A percentile compares a stretch with the other conserved stretches of the same genome.
phyloP scores from a whole-genome alignment of 2,329 filamentous ascomycete genomes.

The Ilyonectria mors-panacis region DNA sequence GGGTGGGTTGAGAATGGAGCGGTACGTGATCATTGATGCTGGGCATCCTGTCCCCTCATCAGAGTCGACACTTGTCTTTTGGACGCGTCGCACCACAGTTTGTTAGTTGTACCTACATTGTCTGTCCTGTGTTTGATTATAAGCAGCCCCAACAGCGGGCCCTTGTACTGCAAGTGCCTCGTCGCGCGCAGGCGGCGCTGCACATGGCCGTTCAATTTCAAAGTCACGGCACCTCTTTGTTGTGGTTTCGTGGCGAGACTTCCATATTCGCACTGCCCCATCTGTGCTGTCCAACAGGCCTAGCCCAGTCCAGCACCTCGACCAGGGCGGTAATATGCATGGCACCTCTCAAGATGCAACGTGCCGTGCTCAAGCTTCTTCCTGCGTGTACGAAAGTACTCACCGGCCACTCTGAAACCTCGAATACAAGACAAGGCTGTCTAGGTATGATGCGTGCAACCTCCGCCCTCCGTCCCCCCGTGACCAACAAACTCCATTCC shows the following conservation, averaged over 20 bases:
- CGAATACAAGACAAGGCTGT: constrained; percentile 16
- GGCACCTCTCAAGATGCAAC: constrained; percentile 22
- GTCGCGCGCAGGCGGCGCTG: background rate
- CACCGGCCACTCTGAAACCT: constrained; percentile 18
- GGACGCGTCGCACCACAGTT: background rate
- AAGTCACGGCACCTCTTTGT: background rate
- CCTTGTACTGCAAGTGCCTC: background rate
- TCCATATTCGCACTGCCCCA: constrained; percentile 42
- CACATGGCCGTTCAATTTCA: constrained; percentile 6
- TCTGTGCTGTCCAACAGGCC: constrained; percentile 2
- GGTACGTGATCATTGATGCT: background rate
- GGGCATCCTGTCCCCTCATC: background rate
- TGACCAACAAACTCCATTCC: constrained; percentile 18
- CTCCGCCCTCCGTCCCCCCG: constrained; percentile 12
- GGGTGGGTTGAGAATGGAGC: background rate
- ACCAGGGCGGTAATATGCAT: constrained; percentile 34
- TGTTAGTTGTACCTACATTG: too few relatives aligned
- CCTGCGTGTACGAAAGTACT: background rate
- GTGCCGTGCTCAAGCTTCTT: constrained; percentile 13
- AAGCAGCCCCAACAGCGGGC: background rate
- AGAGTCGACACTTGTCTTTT: background rate
- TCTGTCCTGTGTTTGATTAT: background rate
- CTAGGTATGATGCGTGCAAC: constrained; percentile 22
- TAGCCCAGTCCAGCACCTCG: constrained; percentile 18
- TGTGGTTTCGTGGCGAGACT: background rate